Evolutionary conservation across 768 basidiomycete species (phyloP).

Genomic region (Leccinum pellstonianum): DNA sequence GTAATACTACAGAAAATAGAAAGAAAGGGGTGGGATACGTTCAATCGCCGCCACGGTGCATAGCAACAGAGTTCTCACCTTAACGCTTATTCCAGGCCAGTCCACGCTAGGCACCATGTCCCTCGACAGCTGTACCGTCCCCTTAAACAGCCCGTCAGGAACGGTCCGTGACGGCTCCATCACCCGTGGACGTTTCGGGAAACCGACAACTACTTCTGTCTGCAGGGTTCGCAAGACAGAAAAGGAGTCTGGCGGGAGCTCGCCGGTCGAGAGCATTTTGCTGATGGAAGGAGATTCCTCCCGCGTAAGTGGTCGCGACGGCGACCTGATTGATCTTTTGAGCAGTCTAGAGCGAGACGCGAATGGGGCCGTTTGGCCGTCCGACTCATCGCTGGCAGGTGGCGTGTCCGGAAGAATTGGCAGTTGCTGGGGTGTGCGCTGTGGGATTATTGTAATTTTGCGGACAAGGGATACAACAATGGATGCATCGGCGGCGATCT

Average conservation of each 20-base stretch:
- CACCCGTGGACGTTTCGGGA: conserved; percentile 61
- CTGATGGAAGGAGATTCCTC: conserved; percentile 8
- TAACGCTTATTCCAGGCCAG: conserved; percentile 65
- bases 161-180: conserved; percentile 49
- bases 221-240: conserved; percentile 29
- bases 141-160: conserved; percentile 69
- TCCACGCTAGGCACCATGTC: conserved; percentile 65
- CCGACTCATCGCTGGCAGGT: conserved; percentile 45
- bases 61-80: conserved; percentile 42
- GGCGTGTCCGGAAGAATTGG: conserved; percentile 53
- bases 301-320: conserved; percentile 16
- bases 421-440: conserved; percentile 38
- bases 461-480: conserved; percentile 66
- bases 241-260: conserved; percentile 20
- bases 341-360: conserved; percentile 25
- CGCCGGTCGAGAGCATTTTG: conserved; percentile 27
- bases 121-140: conserved; percentile 51
- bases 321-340: conserved; percentile 30
- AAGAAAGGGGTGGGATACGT: conserved; percentile 6
- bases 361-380: conserved; percentile 17
- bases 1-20: conserved; percentile 52
- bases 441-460: conserved; percentile 50
- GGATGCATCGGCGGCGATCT: conserved; percentile 70
- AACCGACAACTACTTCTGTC: conserved; percentile 57
- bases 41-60: conserved; percentile 5